Conservation (phyloP, 352 stramenopile genomes). For the Pythium dissimile region DNA sequence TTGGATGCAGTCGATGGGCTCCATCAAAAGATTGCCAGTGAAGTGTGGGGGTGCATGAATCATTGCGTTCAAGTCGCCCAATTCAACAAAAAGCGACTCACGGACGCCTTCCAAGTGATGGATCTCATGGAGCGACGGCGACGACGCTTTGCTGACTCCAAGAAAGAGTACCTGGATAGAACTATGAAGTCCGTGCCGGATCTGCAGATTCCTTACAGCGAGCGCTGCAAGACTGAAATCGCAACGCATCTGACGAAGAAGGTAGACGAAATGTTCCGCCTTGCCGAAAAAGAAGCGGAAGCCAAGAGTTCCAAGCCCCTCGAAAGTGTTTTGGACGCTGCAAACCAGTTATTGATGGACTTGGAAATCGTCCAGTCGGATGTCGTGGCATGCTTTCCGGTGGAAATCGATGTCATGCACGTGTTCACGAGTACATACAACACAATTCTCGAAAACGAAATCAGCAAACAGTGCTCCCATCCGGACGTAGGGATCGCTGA, state of each 20-base stretch:
- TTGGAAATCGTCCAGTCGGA: constrained; percentile 75
- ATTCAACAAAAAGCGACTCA: constrained; percentile 60
- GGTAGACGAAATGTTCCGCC: constrained; percentile 63
- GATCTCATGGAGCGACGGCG: constrained; percentile 72
- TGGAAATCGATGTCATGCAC: constrained; percentile 75
- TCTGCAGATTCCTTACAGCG: constrained; percentile 39
- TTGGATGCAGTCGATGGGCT: constrained; percentile 59
- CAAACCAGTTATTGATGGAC: constrained; percentile 76
- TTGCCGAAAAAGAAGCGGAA: constrained; percentile 44
- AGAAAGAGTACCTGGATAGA: constrained; percentile 73
- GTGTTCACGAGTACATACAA: constrained; percentile 82
- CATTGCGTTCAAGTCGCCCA: constrained; percentile 83
- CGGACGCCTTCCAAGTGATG: constrained; percentile 70
- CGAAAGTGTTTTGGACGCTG: constrained; percentile 52
- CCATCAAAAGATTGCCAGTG: constrained; percentile 55
- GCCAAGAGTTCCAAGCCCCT: constrained; percentile 55
- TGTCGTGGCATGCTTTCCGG: constrained; percentile 66
- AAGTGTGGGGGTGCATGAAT: constrained; percentile 78
- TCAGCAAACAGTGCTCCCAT: constrained; percentile 53
- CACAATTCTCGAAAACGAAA: constrained; percentile 59
- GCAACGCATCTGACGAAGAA: constrained; percentile 44
- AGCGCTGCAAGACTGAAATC: constrained; percentile 65
- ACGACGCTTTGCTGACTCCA: constrained; percentile 44
- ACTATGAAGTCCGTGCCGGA: constrained; percentile 41
- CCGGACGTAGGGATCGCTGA: constrained; percentile 67